Conservation (phyloP, 2,329 filamentous ascomycete genomes). For the Fusarium floridanum region DNA sequence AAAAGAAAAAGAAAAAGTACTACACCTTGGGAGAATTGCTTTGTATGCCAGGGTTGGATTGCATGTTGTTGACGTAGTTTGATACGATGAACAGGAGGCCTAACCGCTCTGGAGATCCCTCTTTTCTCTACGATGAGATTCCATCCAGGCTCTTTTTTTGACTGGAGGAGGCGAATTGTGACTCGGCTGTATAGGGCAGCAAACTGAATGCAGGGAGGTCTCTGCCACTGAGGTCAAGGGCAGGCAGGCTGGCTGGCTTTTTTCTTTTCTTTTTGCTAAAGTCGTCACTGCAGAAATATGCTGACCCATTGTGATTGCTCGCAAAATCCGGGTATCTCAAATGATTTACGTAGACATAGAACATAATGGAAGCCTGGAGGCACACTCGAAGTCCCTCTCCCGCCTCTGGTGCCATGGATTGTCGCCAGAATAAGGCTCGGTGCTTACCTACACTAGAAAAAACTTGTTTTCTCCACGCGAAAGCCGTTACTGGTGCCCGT, state of each 20-base stretch:
- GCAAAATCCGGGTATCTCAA: not conserved
- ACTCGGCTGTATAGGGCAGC: constrained; percentile 3
- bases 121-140: constrained; percentile 4
- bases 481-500: not conserved
- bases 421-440: not conserved
- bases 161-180: not conserved
- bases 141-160: not conserved
- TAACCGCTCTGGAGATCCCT: not conserved
- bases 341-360: not conserved
- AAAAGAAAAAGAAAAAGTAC: not conserved
- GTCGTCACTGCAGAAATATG: not conserved
- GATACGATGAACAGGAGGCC: not conserved
- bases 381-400: not conserved
- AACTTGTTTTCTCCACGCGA: not conserved
- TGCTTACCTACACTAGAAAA: not conserved
- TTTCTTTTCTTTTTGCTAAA: constrained; percentile 14
- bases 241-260: not conserved
- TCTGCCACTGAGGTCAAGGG: not conserved
- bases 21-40: not conserved
- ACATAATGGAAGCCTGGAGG: not conserved
- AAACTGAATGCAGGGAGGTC: constrained; percentile 17
- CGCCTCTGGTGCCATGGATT: not conserved
- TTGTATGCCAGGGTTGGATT: not conserved
- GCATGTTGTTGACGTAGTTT: constrained; percentile 3
- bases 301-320: not conserved